These are phyloP conservation scores for Ambrosia trifida DNA, from an alignment of 129 eudicot genomes.

Conservation along the genomic window DNA sequence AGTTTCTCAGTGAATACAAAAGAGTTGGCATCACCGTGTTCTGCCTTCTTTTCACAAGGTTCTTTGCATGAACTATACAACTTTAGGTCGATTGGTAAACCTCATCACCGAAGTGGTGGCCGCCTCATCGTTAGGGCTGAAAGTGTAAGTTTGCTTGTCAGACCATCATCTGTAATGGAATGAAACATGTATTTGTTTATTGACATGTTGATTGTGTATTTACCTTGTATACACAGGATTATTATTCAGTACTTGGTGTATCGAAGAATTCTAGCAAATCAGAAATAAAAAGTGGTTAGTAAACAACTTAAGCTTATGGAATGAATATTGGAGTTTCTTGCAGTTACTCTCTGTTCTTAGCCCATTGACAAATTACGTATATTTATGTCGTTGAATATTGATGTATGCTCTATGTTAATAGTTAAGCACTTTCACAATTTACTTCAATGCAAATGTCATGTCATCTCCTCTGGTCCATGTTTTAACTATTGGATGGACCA, in stretches of 20 bases:
- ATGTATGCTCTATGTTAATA: not conserved
- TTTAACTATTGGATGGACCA: not conserved
- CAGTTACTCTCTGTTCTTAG: conserved; percentile 9
- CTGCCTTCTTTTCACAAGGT: conserved; percentile 50
- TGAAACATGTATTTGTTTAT: not conserved
- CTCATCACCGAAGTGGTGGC: conserved; percentile 49
- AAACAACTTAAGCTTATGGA: conserved; percentile 6
- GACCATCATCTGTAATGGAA: conserved; percentile 10
- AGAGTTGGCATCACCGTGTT: conserved; percentile 56
- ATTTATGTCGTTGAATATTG: conserved; percentile 13
- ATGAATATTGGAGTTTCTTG: conserved; percentile 13
- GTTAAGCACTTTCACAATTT: conserved; percentile 3
- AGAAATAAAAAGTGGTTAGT: conserved; percentile 94
- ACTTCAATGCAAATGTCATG: conserved; percentile 15
- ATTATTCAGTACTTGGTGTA: conserved; percentile 81
- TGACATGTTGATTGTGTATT: conserved; percentile 6
- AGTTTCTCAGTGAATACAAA: conserved; percentile 57
- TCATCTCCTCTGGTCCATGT: not conserved
- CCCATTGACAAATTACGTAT: not conserved
- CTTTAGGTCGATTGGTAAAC: conserved; percentile 30
- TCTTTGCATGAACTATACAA: conserved; percentile 48
- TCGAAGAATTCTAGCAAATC: conserved; percentile 86
- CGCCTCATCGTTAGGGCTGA: conserved; percentile 76
- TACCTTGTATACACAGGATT: conserved; percentile 54
- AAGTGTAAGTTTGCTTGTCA: conserved; percentile 49